phyloP scores from a whole-genome alignment of 306 rosid genomes.

The Coriaria nepalensis region DNA sequence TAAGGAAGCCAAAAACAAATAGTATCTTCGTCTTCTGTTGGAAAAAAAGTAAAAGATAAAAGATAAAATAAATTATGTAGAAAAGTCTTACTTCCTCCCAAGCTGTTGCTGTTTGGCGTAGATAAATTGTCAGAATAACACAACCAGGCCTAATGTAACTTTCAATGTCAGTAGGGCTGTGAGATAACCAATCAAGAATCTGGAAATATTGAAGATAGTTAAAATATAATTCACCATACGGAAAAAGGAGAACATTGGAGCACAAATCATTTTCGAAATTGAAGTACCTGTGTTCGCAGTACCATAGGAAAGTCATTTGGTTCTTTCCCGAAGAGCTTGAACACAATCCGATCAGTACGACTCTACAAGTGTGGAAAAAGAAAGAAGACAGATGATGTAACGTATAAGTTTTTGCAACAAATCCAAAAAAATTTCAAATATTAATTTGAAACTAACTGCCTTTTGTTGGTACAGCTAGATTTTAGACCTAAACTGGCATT shows the following conservation, averaged over 20 bases:
- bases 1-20: conserved; percentile 3
- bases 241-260: conserved; percentile 10
- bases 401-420: no score
- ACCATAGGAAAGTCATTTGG: conserved; percentile 65
- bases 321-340: conserved; percentile 85
- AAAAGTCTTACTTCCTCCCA: conserved; percentile 66
- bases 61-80: neutral
- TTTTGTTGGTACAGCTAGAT: no score
- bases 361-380: conserved; percentile 36
- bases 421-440: no score
- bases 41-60: neutral
- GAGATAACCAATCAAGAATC: conserved; percentile 67
- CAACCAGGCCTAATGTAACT: conserved; percentile 88
- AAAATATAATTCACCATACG: conserved; percentile 11
- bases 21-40: neutral
- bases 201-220: conserved; percentile 18
- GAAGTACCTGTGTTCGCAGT: conserved; percentile 62
- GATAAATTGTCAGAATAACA: conserved; percentile 55
- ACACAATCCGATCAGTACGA: conserved; percentile 83
- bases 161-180: conserved; percentile 66
- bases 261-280: conserved; percentile 9
- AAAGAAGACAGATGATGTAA: neutral
- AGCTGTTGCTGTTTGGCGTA: conserved; percentile 38
- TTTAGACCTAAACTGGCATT: no score
- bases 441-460: no score